phyloP scores from a whole-genome alignment of 1,284 basidiomycete genomes.

The Ganoderma meredithae region DNA sequence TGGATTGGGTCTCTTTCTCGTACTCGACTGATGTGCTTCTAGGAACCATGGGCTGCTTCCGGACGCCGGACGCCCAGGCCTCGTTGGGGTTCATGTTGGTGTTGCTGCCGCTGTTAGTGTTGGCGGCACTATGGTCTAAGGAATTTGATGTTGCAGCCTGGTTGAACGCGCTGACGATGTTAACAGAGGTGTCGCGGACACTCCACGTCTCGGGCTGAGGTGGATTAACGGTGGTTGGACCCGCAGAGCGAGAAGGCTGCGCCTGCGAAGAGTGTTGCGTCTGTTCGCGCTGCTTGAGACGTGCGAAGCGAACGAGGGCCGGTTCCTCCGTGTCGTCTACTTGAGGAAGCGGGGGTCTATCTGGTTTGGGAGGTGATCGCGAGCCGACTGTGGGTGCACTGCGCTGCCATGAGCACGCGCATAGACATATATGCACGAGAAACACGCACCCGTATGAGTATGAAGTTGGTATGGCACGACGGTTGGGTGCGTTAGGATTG shows the following conservation, averaged over 20 bases:
- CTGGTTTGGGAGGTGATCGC: conserved; percentile 65
- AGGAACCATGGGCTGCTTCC: conserved; percentile 55
- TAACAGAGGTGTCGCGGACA: conserved; percentile 83
- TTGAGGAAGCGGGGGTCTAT: conserved; percentile 34
- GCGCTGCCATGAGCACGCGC: conserved; percentile 35
- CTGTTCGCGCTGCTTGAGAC: conserved; percentile 60
- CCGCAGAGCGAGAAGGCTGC: conserved; percentile 44
- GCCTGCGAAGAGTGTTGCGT: conserved; percentile 46
- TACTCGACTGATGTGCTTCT: conserved; percentile 82
- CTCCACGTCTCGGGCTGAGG: conserved; percentile 72
- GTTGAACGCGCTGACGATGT: conserved; percentile 81
- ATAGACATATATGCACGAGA: conserved; percentile 24
- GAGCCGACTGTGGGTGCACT: conserved; percentile 66
- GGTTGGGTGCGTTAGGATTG: conserved; percentile 44
- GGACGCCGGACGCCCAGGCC: conserved; percentile 70
- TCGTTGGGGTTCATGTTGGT: conserved; percentile 51
- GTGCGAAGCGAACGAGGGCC: conserved; percentile 57
- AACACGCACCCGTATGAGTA: conserved; percentile 72
- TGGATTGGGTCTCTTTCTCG: conserved; percentile 68
- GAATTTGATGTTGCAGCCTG: conserved; percentile 62
- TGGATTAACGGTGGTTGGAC: conserved; percentile 42
- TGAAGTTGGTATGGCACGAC: conserved; percentile 56
- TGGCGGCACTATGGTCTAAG: conserved; percentile 47
- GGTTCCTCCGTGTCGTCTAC: conserved; percentile 53
- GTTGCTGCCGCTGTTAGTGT: conserved; percentile 31